Evolutionary conservation across 1,284 basidiomycete genomes (phyloP).

Genomic region (Wolfiporia cocos): DNA sequence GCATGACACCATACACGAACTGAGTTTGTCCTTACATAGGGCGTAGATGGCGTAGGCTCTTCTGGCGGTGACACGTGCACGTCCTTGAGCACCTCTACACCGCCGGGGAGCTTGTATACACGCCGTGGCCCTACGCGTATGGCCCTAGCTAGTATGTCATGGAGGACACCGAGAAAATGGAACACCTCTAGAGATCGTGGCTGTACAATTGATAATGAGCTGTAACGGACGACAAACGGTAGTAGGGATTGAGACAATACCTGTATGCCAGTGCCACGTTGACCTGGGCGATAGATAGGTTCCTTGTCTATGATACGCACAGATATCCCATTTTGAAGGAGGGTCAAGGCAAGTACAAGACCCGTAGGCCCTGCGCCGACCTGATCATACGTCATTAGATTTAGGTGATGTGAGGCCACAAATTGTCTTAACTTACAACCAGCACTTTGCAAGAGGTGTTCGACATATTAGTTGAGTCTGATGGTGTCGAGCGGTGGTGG

Average conservation of each 20-base stretch:
- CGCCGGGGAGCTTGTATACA: conserved; percentile 7
- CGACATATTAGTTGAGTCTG: too few relatives aligned
- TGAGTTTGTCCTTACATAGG: conserved; percentile 8
- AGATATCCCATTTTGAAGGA: conserved; percentile 18
- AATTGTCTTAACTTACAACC: too few relatives aligned
- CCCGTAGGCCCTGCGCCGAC: conserved; percentile 16
- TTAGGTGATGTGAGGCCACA: too few relatives aligned
- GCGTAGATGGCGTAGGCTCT: conserved; percentile 10
- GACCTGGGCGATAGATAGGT: background rate
- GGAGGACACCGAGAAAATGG: conserved; percentile 8
- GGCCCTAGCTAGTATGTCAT: conserved; percentile 4
- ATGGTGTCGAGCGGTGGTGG: too few relatives aligned
- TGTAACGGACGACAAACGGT: background rate
- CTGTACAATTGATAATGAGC: background rate
- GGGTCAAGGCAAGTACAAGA: conserved; percentile 17
- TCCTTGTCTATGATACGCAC: conserved; percentile 33
- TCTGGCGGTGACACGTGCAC: conserved; percentile 4
- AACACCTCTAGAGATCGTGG: conserved; percentile 12
- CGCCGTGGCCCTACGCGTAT: background rate
- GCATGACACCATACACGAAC: background rate
- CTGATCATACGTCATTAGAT: too few relatives aligned
- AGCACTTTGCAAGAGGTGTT: too few relatives aligned
- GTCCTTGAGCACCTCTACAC: conserved; percentile 1
- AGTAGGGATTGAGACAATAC: background rate
- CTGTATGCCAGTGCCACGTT: background rate